These are phyloP conservation scores for Pyrenochaeta sp. DNA, from an alignment of 2,329 filamentous ascomycete genomes.

Conservation along the genomic window DNA sequence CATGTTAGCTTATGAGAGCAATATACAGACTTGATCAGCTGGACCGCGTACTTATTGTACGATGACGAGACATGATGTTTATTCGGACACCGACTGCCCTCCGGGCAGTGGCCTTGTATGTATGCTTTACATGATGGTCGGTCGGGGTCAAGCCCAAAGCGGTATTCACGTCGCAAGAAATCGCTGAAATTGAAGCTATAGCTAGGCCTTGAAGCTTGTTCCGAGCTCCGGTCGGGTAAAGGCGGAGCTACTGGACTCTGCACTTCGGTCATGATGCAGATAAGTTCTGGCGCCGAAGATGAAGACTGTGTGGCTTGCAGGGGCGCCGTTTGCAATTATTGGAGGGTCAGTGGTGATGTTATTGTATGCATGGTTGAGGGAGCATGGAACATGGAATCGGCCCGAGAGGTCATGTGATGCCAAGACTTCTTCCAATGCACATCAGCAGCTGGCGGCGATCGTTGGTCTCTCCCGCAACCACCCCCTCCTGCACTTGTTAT, in stretches of 20 bases:
- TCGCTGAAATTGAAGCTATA: slow-evolving; percentile 86
- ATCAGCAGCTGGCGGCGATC: background rate
- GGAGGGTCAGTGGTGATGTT: background rate
- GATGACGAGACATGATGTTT: slow-evolving; percentile 72
- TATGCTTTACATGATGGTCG: slow-evolving; percentile 84
- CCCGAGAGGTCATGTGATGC: slow-evolving; percentile 13
- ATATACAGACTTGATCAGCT: background rate
- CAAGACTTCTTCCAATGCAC: background rate
- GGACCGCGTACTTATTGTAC: slow-evolving; percentile 67
- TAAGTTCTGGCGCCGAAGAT: background rate
- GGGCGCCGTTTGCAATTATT: background rate
- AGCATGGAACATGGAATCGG: background rate
- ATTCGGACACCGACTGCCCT: slow-evolving; percentile 84
- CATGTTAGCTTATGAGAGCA: slow-evolving; percentile 13
- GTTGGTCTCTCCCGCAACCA: background rate
- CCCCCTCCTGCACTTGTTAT: slow-evolving; percentile 5
- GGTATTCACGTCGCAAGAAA: slow-evolving; percentile 83
- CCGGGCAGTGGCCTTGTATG: slow-evolving; percentile 83
- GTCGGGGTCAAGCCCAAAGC: slow-evolving; percentile 78
- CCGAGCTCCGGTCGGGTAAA: slow-evolving; percentile 37
- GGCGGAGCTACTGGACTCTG: slow-evolving; percentile 28
- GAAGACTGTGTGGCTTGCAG: background rate
- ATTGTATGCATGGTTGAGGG: too few relatives aligned
- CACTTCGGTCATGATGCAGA: slow-evolving; percentile 38
- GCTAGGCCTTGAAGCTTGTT: slow-evolving; percentile 38